Evolutionary conservation across 176 grass and related monocot species (phyloP), one percentile per base, ranked within the genome.

Genomic region (Leersia perrieri): DNA sequence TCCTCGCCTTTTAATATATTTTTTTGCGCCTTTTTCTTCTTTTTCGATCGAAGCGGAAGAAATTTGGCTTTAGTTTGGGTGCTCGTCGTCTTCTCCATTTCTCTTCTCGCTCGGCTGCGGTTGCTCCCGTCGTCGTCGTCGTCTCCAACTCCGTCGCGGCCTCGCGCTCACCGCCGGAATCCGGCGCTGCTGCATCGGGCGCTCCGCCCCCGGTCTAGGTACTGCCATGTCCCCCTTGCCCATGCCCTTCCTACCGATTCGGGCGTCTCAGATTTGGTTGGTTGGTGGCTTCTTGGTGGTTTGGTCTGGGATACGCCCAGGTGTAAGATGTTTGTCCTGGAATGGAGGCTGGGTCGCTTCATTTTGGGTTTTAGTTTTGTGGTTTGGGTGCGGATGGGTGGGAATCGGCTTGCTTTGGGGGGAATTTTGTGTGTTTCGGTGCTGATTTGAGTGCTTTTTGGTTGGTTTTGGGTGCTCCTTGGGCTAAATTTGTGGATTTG

Each of bases 151-250:
- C 77, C 83, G 63, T 9, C 57, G 45, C 58, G n/a, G 33, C 83
- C 88, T 89, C 73, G 83, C 88, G 44, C 78, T 2, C 82, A 5
- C 66, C 78, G 73, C 60, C 55, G 82, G 77, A 77, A 63, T 32
- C 64, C 79, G 41, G 28, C 25, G 44, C 74, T 13, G 65, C 20
- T 35, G 22, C 80, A 74, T 85, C 78, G 29, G 44, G 28, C 28
- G 30, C 44, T 27, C 87, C 87, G 33, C 33, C 40, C 41, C 58
- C 87, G 42, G 2, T 35, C 72, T 78, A 89, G 82, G 82, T 77
- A 78, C 36, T 60, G 3, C 10, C 33, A 64, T 4, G 16, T 13
- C 23, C n/a, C n/a, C n/a, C 44, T 0, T 55, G 49, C 49, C 20
- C 49, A 18, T 42, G 5, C 14, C 33, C 72, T 2, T 9, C 70